These are phyloP conservation scores for Cicer bijugum DNA, from an alignment of 306 rosid genomes.

Conservation along the genomic window DNA sequence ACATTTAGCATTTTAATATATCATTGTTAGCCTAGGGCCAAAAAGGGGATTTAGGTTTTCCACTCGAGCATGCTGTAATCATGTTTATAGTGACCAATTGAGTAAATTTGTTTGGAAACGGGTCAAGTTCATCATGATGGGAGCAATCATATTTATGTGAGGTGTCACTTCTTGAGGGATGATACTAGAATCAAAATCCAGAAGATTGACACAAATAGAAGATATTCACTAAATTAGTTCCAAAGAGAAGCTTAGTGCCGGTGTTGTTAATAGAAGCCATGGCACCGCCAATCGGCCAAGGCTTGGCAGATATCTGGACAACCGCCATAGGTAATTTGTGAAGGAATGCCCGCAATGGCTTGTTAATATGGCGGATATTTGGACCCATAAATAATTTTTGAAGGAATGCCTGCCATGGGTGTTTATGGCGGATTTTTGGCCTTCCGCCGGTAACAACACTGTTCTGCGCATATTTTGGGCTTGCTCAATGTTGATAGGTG, in stretches of 20 bases:
- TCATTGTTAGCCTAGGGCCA: not conserved
- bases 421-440: no score
- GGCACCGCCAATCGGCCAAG: no score
- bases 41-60: not conserved
- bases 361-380: no score
- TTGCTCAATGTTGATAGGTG: conserved; percentile 1
- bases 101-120: not conserved
- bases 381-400: no score
- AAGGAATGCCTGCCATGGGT: no score
- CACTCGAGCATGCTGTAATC: not conserved
- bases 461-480: not conserved
- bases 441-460: no score
- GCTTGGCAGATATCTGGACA: no score
- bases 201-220: not conserved
- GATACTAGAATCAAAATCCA: not conserved
- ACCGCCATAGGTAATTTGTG: no score
- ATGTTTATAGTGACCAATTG: not conserved
- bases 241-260: not conserved
- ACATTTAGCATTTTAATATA: not conserved
- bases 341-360: no score
- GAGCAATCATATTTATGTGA: not conserved
- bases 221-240: not conserved
- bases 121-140: not conserved
- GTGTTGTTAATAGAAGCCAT: no score
- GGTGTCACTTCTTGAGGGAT: not conserved